These are phyloP conservation scores for Nicotiana undulata DNA, from an alignment of 257 asterid species.

Conservation along the genomic window DNA sequence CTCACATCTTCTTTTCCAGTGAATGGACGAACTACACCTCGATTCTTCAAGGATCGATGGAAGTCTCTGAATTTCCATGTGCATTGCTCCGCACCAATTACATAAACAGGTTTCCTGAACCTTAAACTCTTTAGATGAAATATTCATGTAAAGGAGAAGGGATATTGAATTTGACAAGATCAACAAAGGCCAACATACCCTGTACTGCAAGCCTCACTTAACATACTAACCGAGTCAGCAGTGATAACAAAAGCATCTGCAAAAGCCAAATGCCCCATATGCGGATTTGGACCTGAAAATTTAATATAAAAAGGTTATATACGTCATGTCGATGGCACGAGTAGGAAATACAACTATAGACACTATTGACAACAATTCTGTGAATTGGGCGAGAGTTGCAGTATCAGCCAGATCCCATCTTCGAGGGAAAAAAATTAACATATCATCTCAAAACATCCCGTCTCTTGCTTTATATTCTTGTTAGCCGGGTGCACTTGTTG, in stretches of 20 bases:
- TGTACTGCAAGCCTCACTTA: slow-evolving; percentile 95
- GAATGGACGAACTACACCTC: slow-evolving; percentile 61
- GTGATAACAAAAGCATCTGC: slow-evolving; percentile 84
- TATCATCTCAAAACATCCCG: background rate
- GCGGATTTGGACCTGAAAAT: slow-evolving; percentile 75
- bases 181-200: slow-evolving; percentile 41
- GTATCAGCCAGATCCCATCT: background rate
- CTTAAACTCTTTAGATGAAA: slow-evolving; percentile 18
- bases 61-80: slow-evolving; percentile 80
- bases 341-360: background rate
- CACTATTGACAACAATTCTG: background rate
- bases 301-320: slow-evolving; percentile 9
- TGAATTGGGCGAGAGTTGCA: background rate
- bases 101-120: slow-evolving; percentile 92
- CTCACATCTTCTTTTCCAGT: slow-evolving; percentile 70
- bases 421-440: background rate
- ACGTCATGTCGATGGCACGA: background rate
- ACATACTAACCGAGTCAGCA: slow-evolving; percentile 91
- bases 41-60: slow-evolving; percentile 38
- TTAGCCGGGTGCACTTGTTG: background rate
- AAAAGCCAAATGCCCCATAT: slow-evolving; percentile 86
- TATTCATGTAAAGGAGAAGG: background rate
- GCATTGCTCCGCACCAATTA: slow-evolving; percentile 71
- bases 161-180: background rate
- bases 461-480: background rate